Conservation (phyloP, 1,284 basidiomycete genomes). For the Heterobasidion occidentale region DNA sequence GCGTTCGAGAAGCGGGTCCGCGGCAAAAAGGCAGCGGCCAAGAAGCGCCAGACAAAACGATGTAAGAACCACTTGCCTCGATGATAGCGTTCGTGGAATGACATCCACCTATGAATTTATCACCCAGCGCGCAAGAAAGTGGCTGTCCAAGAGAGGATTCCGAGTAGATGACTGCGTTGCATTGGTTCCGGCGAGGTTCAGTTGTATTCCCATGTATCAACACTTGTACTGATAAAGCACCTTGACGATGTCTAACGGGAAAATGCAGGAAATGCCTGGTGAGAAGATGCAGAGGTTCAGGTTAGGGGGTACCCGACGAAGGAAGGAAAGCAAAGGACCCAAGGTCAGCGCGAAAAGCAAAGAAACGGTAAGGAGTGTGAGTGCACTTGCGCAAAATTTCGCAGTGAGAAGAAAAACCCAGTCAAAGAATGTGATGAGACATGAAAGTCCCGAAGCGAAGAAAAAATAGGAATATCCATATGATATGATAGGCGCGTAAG, state of each 20-base stretch:
- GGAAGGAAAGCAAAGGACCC: neutral
- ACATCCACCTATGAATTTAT: neutral
- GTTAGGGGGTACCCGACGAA: neutral
- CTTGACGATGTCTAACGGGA: neutral
- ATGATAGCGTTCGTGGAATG: neutral
- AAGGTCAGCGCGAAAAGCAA: neutral
- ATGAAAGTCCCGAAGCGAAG: neutral
- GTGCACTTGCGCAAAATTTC: too few species aligned
- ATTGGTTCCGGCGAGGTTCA: neutral
- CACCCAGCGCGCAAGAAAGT: conserved; percentile 1
- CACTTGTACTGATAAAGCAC: neutral
- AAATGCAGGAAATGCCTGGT: neutral
- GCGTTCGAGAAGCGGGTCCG: conserved; percentile 80
- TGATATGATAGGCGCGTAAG: neutral
- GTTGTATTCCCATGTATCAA: conserved; percentile 1
- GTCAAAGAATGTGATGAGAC: neutral
- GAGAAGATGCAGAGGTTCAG: neutral
- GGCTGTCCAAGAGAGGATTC: neutral
- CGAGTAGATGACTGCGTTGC: neutral
- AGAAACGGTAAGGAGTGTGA: neutral
- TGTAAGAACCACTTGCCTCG: neutral
- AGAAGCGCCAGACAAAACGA: conserved; percentile 43
- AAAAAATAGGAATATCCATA: neutral
- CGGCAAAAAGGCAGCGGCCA: conserved; percentile 74
- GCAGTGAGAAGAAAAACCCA: too few species aligned